phyloP scores from a whole-genome alignment of 2,329 filamentous ascomycete genomes.

The Sporothrix brasiliensis region DNA sequence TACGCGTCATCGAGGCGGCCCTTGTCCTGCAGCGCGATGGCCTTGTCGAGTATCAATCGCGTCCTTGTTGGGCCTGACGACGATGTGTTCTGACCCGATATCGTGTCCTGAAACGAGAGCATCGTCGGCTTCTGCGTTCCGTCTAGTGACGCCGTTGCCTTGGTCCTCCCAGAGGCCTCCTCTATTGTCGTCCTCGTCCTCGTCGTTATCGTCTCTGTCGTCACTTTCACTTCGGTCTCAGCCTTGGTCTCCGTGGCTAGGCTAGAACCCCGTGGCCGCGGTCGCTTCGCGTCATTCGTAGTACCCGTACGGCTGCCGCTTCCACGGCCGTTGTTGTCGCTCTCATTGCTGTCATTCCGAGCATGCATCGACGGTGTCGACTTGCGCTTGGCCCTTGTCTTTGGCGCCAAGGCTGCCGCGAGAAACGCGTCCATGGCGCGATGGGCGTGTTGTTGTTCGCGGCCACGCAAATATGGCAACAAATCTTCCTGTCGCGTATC shows the following conservation, averaged over 20 bases:
- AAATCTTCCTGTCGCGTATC: neutral
- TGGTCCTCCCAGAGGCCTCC: neutral
- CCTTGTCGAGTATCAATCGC: constrained; percentile 15
- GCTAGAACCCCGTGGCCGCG: constrained; percentile 7
- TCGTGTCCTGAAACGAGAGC: constrained; percentile 20
- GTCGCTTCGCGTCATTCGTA: neutral
- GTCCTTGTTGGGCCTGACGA: neutral
- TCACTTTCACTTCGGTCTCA: neutral
- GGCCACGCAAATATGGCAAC: neutral
- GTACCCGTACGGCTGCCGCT: neutral
- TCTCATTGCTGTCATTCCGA: neutral
- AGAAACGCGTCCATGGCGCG: constrained; percentile 26
- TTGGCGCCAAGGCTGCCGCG: constrained; percentile 20
- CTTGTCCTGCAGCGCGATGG: neutral
- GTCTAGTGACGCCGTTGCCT: neutral
- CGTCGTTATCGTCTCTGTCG: neutral
- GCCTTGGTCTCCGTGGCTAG: neutral
- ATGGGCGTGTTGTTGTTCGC: neutral
- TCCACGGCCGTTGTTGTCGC: neutral
- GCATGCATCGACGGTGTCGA: neutral
- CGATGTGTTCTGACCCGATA: constrained; percentile 8
- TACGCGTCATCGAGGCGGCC: neutral
- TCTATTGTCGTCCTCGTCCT: neutral
- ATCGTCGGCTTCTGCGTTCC: neutral
- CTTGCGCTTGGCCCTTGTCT: constrained; percentile 11